These are phyloP conservation scores for Hippophae rhamnoides DNA, from an alignment of 306 rosid genomes.

Conservation along the genomic window DNA sequence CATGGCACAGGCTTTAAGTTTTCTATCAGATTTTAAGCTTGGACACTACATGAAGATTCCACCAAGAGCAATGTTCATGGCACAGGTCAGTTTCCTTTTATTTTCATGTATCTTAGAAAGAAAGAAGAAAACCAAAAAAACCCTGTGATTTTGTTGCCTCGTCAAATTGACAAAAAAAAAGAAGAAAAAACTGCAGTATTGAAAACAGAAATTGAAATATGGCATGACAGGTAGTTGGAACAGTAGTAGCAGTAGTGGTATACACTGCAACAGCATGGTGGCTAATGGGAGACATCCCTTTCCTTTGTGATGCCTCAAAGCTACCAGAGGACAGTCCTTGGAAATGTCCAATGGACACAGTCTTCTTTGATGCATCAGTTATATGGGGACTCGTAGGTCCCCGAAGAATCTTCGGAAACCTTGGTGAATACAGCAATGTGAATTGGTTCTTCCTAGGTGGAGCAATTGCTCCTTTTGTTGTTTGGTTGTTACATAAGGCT, in stretches of 20 bases:
- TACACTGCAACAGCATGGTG: conserved; percentile 69
- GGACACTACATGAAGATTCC: conserved; percentile 99
- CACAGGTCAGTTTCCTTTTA: conserved; percentile 43
- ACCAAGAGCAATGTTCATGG: conserved; percentile 92
- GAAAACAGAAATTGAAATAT: background rate
- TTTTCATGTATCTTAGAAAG: background rate
- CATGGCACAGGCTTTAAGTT: conserved; percentile 74
- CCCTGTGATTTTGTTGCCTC: too few relatives aligned
- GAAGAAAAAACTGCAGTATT: background rate
- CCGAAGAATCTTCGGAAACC: conserved; percentile 73
- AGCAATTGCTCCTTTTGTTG: conserved; percentile 58
- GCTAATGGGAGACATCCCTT: conserved; percentile 57
- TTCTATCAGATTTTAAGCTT: conserved; percentile 81
- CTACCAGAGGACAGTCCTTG: conserved; percentile 58
- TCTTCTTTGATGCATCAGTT: conserved; percentile 71
- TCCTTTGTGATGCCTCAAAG: conserved; percentile 50
- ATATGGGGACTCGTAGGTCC: conserved; percentile 91
- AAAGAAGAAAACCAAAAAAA: too few relatives aligned
- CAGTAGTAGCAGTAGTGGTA: conserved; percentile 42
- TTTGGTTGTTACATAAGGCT: conserved; percentile 56
- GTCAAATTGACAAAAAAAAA: too few relatives aligned
- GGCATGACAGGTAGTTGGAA: conserved; percentile 53
- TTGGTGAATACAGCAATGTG: conserved; percentile 49
- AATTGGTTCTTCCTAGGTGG: conserved; percentile 82
- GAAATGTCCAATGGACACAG: conserved; percentile 69